These are phyloP conservation scores for Scenedesmus sp. DNA, from an alignment of 163 green algal species.

Conservation along the genomic window DNA sequence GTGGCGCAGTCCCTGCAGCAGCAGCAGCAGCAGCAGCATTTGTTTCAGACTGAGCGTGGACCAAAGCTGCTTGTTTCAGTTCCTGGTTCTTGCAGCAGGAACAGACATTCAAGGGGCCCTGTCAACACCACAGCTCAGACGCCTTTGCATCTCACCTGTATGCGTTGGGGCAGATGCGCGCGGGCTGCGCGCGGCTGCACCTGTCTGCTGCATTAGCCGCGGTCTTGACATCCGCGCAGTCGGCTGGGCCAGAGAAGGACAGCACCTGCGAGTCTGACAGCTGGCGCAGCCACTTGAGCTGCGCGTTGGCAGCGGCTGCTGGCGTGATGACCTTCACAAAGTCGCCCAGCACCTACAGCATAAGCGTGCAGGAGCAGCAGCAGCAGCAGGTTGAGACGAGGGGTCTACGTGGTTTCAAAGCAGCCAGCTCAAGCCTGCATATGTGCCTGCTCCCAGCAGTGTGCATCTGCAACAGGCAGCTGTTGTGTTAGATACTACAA, in stretches of 20 bases:
- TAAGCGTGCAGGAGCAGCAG: neutral
- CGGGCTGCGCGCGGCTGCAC: slow-evolving; percentile 15
- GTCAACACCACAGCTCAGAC: neutral
- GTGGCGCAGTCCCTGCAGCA: slow-evolving; percentile 34
- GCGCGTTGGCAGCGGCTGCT: neutral
- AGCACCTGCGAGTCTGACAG: neutral
- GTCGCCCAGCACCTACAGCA: slow-evolving; percentile 11
- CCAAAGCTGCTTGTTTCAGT: too few relatives aligned
- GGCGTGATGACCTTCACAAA: slow-evolving; percentile 30
- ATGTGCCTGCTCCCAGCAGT: too few relatives aligned
- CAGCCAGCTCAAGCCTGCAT: too few relatives aligned
- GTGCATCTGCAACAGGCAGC: too few relatives aligned
- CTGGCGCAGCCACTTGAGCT: slow-evolving; percentile 27
- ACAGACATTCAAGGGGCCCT: neutral
- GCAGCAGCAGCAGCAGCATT: neutral
- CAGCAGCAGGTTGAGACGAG: neutral
- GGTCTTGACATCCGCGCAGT: neutral
- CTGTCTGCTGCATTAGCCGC: neutral
- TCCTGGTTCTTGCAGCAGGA: neutral
- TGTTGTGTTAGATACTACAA: too few relatives aligned
- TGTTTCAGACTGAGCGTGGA: neutral
- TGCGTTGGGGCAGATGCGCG: slow-evolving; percentile 47
- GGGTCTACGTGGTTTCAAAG: neutral
- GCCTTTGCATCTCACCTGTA: slow-evolving; percentile 9
- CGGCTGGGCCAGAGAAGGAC: neutral